These are phyloP conservation scores for Coleophoma eucalyptorum DNA, from an alignment of 2,329 filamentous ascomycete genomes.

Conservation along the genomic window DNA sequence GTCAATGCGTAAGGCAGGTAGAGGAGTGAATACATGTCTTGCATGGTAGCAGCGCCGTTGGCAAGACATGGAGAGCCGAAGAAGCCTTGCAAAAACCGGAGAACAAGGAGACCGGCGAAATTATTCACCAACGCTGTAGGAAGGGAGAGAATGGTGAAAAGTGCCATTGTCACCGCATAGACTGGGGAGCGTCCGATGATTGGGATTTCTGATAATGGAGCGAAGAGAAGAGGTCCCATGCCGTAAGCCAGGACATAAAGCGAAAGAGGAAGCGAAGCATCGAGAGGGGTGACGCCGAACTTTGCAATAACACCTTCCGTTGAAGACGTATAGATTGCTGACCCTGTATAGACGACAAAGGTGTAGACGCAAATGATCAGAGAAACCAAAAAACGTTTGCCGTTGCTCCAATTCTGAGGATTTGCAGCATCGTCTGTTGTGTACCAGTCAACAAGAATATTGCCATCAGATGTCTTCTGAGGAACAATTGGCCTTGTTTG, in stretches of 20 bases:
- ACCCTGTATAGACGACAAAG: conserved; percentile 52
- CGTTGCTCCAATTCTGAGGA: conserved; percentile 49
- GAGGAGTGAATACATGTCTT: conserved; percentile 50
- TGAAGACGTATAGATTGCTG: conserved; percentile 43
- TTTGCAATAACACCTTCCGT: conserved; percentile 42
- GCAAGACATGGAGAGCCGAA: conserved; percentile 64
- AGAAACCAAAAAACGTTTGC: conserved; percentile 37
- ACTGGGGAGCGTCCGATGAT: conserved; percentile 63
- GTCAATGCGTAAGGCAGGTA: conserved; percentile 55
- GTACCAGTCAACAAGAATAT: conserved; percentile 51
- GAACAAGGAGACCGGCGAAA: conserved; percentile 59
- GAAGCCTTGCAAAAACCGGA: conserved; percentile 63
- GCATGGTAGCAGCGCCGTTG: conserved; percentile 48
- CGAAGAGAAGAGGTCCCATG: conserved; percentile 61
- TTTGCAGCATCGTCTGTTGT: conserved; percentile 50
- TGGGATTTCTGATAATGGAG: conserved; percentile 64
- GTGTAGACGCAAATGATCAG: conserved; percentile 52
- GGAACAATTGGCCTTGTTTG: conserved; percentile 40
- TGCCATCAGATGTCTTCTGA: conserved; percentile 43
- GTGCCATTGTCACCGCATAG: conserved; percentile 63
- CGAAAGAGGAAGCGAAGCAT: conserved; percentile 53
- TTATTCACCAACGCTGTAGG: conserved; percentile 60
- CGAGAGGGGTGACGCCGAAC: conserved; percentile 48
- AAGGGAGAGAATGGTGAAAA: conserved; percentile 65
- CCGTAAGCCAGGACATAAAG: conserved; percentile 64